Conservation (phyloP, 2,329 filamentous ascomycete species). For the Microdochium trichocladiopsis region DNA sequence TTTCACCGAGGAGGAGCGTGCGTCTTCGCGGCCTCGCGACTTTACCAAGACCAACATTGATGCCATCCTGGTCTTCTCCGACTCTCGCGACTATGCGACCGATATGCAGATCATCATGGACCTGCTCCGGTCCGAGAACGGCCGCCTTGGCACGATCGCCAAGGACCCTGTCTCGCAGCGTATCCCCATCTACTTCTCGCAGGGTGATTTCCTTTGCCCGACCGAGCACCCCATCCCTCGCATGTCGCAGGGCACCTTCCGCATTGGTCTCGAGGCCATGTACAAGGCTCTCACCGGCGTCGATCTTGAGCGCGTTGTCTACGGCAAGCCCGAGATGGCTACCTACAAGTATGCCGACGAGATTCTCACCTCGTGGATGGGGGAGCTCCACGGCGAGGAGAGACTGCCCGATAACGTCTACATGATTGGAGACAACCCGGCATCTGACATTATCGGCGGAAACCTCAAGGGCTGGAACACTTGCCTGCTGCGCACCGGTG, state of each 20-base stretch:
- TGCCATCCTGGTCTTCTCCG: conserved; percentile 68
- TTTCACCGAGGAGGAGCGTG: conserved; percentile 62
- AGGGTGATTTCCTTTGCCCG: conserved; percentile 46
- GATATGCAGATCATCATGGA: conserved; percentile 75
- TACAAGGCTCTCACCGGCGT: conserved; percentile 64
- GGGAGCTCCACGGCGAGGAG: conserved; percentile 66
- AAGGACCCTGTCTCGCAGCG: conserved; percentile 58
- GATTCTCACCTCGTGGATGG: conserved; percentile 68
- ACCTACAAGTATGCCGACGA: conserved; percentile 78
- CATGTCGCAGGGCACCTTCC: conserved; percentile 70
- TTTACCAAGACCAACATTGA: conserved; percentile 67
- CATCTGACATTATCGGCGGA: conserved; percentile 66
- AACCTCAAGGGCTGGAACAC: conserved; percentile 83
- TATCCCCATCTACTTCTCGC: conserved; percentile 64
- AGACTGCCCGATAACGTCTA: conserved; percentile 62
- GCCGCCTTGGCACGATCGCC: conserved; percentile 56
- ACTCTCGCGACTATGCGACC: conserved; percentile 67
- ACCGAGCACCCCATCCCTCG: conserved; percentile 59
- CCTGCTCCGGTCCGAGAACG: conserved; percentile 61
- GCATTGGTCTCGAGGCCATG: conserved; percentile 66
- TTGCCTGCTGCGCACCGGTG: conserved; percentile 69
- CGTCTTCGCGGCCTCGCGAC: conserved; percentile 61
- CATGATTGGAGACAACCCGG: conserved; percentile 72
- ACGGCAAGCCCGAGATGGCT: conserved; percentile 67
- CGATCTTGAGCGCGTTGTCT: conserved; percentile 68